Evolutionary conservation across 2,329 filamentous ascomycete species (phyloP).

Genomic region (Aspergillus ruber): DNA sequence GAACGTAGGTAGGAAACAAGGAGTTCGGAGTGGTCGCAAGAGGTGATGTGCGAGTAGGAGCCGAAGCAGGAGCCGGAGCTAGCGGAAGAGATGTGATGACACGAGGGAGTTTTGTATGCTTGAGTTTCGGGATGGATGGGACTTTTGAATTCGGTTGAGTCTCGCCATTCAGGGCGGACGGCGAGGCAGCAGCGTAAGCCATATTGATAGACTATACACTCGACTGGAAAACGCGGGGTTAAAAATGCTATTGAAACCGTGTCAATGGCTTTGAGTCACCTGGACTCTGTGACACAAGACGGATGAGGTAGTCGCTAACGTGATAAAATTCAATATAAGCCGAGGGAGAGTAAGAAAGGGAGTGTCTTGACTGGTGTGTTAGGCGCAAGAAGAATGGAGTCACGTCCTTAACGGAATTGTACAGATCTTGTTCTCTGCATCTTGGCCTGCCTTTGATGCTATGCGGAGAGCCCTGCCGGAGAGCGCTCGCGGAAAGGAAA

Average conservation of each 20-base stretch:
- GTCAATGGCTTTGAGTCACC: conserved; percentile 32
- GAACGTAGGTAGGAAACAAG: conserved; percentile 17
- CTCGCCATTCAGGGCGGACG: conserved; percentile 32
- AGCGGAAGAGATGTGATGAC: conserved; percentile 25
- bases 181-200: conserved; percentile 31
- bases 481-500: conserved; percentile 26
- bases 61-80: conserved; percentile 19
- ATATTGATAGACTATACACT: conserved; percentile 28
- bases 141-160: conserved; percentile 28
- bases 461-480: conserved; percentile 37
- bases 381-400: conserved; percentile 22
- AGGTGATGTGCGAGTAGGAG: conserved; percentile 22
- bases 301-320: conserved; percentile 18
- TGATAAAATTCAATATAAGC: conserved; percentile 20
- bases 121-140: conserved; percentile 25
- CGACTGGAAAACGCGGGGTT: conserved; percentile 24
- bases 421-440: conserved; percentile 39
- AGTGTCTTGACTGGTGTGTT: conserved; percentile 20
- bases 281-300: conserved; percentile 32
- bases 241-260: conserved; percentile 22
- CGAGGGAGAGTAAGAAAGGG: conserved; percentile 12
- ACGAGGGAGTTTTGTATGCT: conserved; percentile 30
- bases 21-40: conserved; percentile 25
- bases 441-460: conserved; percentile 35
- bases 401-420: conserved; percentile 35